Percentiles rank a stretch among this genome's conserved stretches.
Evolutionary conservation across 495 filamentous ascomycete species (phyloP).

Genomic region (Rostrohypoxylon terebratum): DNA sequence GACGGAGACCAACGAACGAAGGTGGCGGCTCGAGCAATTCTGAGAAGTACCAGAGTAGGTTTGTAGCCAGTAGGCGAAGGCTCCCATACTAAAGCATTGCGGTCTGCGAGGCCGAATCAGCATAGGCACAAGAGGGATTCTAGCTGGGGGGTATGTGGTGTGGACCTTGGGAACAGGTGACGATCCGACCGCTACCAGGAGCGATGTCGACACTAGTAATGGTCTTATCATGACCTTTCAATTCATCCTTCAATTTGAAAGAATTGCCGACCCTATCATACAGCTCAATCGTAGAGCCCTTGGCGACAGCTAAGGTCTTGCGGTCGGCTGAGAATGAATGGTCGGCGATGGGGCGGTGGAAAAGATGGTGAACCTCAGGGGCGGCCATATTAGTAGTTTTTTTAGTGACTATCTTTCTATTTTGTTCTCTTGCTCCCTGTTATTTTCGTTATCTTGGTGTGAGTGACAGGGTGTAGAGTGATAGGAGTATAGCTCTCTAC

Average conservation of each 20-base stretch:
- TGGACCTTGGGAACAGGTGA: conserved; percentile 94
- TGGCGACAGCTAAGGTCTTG: conserved; percentile 87
- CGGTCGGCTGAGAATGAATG: conserved; percentile 97
- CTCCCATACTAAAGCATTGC: conserved; percentile 98
- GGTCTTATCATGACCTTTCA: conserved; percentile 95
- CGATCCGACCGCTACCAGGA: conserved; percentile 87
- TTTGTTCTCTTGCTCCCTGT: too few species aligned
- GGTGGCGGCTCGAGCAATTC: conserved; percentile 96
- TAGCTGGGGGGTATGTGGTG: conserved; percentile 9
- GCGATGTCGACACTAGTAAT: conserved; percentile 98
- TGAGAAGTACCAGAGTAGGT: conserved; percentile 94
- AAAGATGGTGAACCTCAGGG: conserved; percentile 95
- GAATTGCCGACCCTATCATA: conserved; percentile 78
- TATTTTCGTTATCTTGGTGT: not conserved
- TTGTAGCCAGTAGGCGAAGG: conserved; percentile 91
- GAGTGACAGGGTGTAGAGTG: conserved; percentile 75
- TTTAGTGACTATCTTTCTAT: conserved; percentile 1
- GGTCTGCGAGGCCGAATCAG: conserved; percentile 68
- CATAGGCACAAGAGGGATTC: not conserved
- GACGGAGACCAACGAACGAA: conserved; percentile 98
- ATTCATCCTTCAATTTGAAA: conserved; percentile 88
- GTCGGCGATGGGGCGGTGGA: conserved; percentile 95
- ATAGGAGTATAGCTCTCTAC: conserved; percentile 99
- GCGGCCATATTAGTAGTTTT: conserved; percentile 71
- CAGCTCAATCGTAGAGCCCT: conserved; percentile 91